These are phyloP conservation scores for Catunica adiposa DNA, from an alignment of 2,329 filamentous ascomycete species.

Conservation along the genomic window DNA sequence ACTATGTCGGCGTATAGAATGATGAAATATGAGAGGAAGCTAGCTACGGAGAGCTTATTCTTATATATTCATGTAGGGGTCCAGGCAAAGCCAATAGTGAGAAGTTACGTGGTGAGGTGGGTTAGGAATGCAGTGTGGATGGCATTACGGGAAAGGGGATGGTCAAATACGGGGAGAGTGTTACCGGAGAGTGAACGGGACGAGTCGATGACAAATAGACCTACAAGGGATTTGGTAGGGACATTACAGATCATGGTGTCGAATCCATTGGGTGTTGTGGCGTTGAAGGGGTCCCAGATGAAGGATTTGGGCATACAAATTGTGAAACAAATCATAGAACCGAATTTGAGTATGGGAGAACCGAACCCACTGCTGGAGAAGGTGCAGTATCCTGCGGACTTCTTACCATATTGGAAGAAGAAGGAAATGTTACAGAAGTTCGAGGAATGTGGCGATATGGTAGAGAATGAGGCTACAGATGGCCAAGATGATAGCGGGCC, in stretches of 20 bases:
- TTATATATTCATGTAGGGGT: slow-evolving; percentile 13
- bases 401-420: slow-evolving; percentile 10
- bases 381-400: slow-evolving; percentile 9
- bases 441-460: background rate
- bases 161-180: slow-evolving; percentile 9
- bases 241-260: slow-evolving; percentile 10
- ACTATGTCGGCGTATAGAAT: slow-evolving; percentile 13
- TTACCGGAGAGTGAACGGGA: slow-evolving; percentile 1
- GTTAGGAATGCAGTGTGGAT: slow-evolving; percentile 11
- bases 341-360: background rate
- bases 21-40: slow-evolving; percentile 13
- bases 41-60: slow-evolving; percentile 13
- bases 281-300: background rate
- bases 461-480: background rate
- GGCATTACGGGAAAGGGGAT: slow-evolving; percentile 13
- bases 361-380: slow-evolving; percentile 4
- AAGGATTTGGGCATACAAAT: slow-evolving; percentile 10
- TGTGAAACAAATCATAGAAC: background rate
- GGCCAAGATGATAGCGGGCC: no score
- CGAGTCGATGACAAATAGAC: background rate
- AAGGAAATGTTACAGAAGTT: slow-evolving; percentile 8
- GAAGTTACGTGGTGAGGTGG: slow-evolving; percentile 14
- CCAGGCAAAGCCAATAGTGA: slow-evolving; percentile 9
- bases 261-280: slow-evolving; percentile 2
- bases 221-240: slow-evolving; percentile 9